These are phyloP conservation scores for Gymnopilus junonius DNA, from an alignment of 768 basidiomycete genomes.

Conservation along the genomic window DNA sequence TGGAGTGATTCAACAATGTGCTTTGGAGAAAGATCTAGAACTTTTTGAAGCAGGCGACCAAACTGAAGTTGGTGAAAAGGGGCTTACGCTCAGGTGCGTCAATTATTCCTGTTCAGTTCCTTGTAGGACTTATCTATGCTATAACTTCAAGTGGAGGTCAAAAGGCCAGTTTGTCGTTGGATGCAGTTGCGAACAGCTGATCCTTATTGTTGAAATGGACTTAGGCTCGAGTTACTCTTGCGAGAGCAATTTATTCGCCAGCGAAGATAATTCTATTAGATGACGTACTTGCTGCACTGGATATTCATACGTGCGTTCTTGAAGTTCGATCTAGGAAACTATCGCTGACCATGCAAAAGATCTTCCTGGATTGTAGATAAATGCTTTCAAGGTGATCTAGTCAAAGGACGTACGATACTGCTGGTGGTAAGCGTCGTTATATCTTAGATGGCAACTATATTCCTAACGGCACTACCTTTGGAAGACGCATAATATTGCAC, in stretches of 20 bases:
- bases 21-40: conserved; percentile 71
- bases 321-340: background rate
- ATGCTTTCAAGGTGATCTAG: conserved; percentile 78
- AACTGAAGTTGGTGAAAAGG: conserved; percentile 77
- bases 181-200: too few relatives aligned
- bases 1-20: conserved; percentile 69
- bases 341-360: conserved; percentile 58
- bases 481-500: too few relatives aligned
- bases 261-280: conserved; percentile 72
- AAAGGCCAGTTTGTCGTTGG: too few relatives aligned
- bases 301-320: conserved; percentile 35
- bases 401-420: conserved; percentile 79
- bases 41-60: conserved; percentile 69
- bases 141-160: conserved; percentile 38
- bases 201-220: too few relatives aligned
- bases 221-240: conserved; percentile 50
- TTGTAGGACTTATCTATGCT: background rate
- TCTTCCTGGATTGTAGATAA: conserved; percentile 82
- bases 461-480: too few relatives aligned
- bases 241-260: conserved; percentile 49
- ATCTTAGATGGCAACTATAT: background rate
- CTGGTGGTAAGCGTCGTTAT: conserved; percentile 57
- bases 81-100: conserved; percentile 49
- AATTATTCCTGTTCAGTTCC: background rate
- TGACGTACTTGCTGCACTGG: conserved; percentile 72